Base-by-base conservation (phyloP, 306 rosid genomes). In the Adenanthera pavonina region DNA sequence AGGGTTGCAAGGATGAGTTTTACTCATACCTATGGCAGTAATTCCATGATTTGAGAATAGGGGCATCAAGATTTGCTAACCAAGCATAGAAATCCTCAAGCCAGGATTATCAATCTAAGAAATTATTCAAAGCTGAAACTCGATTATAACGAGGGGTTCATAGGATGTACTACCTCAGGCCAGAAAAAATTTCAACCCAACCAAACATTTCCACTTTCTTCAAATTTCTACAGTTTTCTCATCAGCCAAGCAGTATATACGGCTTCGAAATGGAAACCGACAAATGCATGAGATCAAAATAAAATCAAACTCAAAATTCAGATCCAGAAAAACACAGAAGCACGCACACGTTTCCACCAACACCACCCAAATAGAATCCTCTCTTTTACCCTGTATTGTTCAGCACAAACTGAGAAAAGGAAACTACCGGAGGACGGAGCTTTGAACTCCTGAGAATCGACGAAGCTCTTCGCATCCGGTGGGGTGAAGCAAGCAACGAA, bases 401-500 rank as follows among this genome's bases (percentile, higher is more conserved):
- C 33, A 56, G 16, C 8, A 53, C 7, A 38, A 38, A 10, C 36
- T 38, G 65, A 49, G 66, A 19, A 68, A 69, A 9, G 0, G 11
- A 56, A 61, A 79, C 7, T 83, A 93, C 94, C 91, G 6, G 90
- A 85, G 13, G 88, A 84, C 1, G 85, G 53, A 86, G 91, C 67
- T 73, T 65, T 92, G 76, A 81, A 91, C 33, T 90, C 91, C 25
- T 60, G 89, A 41, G 92, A 85, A 70, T 85, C 89, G 1, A 59
- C 83, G 49, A 85, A 6, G 70, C 85, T 84, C 78, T 25, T 85
- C 5, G 72, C n/a, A 36, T 89, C 91, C 79, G 98, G 97, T 17
- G 97, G 94, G 1, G 92, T 81, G 84, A 96, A 92, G 89, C 99
- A 93, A 9, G 87, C 62, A 13, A 81, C 44, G 52, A 96, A 92